phyloP scores from a whole-genome alignment of 306 rosid genomes.

The Vigna reflexopilosa region DNA sequence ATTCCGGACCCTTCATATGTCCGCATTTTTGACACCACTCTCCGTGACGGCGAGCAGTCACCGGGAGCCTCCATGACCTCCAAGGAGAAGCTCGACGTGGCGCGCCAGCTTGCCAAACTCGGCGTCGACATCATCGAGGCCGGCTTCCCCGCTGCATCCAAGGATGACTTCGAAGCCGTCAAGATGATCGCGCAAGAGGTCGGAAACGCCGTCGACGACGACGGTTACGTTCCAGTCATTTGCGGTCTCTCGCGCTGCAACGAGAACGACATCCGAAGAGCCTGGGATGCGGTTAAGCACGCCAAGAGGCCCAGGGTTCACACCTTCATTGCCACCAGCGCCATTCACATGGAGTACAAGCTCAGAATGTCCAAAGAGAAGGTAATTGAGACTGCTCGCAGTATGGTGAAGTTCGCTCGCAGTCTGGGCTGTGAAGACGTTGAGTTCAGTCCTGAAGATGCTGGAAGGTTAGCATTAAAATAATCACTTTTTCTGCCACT shows the following conservation, averaged over 20 bases:
- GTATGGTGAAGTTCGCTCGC: conserved; percentile 81
- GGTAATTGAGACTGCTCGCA: conserved; percentile 74
- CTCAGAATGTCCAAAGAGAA: conserved; percentile 73
- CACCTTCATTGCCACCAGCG: conserved; percentile 91
- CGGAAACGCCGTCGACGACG: conserved; percentile 70
- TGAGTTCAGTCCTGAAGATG: conserved; percentile 98
- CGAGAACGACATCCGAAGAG: conserved; percentile 79
- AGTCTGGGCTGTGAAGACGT: conserved; percentile 89
- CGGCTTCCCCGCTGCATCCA: conserved; percentile 89
- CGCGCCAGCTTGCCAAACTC: conserved; percentile 82
- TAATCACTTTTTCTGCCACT: not conserved
- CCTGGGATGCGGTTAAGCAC: conserved; percentile 92
- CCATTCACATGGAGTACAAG: conserved; percentile 86
- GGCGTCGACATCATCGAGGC: conserved; percentile 97
- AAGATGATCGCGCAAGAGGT: conserved; percentile 72
- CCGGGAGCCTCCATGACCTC: conserved; percentile 98
- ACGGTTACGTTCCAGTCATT: conserved; percentile 87
- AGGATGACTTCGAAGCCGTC: conserved; percentile 86
- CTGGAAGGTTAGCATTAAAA: conserved; percentile 64
- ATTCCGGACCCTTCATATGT: conserved; percentile 82
- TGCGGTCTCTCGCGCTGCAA: conserved; percentile 88
- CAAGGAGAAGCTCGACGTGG: conserved; percentile 88
- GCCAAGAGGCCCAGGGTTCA: conserved; percentile 87
- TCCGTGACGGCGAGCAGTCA: conserved; percentile 98
- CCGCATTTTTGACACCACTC: conserved; percentile 92